Base-by-base conservation (phyloP, 805 yeast species). In the Kurtzmaniella fragi region DNA sequence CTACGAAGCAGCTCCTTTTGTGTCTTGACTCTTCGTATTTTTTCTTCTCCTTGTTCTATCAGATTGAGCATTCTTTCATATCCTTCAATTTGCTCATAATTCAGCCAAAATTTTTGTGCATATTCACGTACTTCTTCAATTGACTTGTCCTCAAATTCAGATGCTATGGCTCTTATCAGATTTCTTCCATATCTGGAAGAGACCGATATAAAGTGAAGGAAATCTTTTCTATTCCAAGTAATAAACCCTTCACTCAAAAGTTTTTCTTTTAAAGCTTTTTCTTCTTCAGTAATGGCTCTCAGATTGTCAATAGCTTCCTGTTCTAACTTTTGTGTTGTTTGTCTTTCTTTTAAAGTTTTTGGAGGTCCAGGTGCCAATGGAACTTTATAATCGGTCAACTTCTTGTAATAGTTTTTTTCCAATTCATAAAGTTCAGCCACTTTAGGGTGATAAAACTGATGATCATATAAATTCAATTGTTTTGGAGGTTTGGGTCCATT, bases 1-100 rank as follows among this genome's bases (percentile, higher is more conserved):
- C 83, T 70, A 52, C 90, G 76, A 40, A 93, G 67, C 14, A 87
- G 75, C 59, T 86, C 95, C 56, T 80, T 85, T 53, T 89, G 96
- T 26, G 80, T 63, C 49, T 74, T 75, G 8, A 74, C 56, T 50
- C 77, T 80, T 34, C 78, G 68, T 17, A 85, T 74, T 57, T 77
- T 84, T 44, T 89, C 96, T 56, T 93, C 98, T 12, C 98, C 99
- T 3, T 76, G 72, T 53, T 89, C 95, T 44, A 93, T 87, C 51
- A 82, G 91, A 14, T 74, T 68, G 39, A 90, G 62, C 59, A 83
- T 87, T 46, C 86, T 76, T 48, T 93, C 99, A 61, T 82, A 83
- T 9, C 96, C 95, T 27, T 91, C 98, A 45, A 93, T 82, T 48
- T 82, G 85, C 36, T 76, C 70, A 53, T 79, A 82, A 38, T 83